phyloP scores from a whole-genome alignment of 1,139 yeast genomes.

The Blastobotrys elegans region DNA sequence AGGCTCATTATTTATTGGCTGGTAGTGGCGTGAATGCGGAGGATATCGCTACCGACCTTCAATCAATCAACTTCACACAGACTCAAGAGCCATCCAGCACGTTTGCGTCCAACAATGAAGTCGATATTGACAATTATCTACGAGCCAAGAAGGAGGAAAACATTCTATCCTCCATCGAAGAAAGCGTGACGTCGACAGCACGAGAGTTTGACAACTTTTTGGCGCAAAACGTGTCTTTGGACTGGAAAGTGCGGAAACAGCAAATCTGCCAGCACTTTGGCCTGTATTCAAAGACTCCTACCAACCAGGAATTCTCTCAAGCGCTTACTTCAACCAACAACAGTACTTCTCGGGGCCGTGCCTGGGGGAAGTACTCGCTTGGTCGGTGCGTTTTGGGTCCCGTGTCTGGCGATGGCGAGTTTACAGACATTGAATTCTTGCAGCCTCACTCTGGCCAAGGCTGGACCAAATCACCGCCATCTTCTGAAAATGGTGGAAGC shows the following conservation, averaged over 20 bases:
- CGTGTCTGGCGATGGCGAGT: slow-evolving; percentile 28
- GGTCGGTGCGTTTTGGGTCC: slow-evolving; percentile 38
- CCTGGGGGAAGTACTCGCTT: slow-evolving; percentile 33
- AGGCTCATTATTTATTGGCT: slow-evolving; percentile 86
- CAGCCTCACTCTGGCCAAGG: slow-evolving; percentile 23
- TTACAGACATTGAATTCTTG: slow-evolving; percentile 30
- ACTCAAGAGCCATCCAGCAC: slow-evolving; percentile 28
- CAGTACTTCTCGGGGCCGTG: slow-evolving; percentile 12
- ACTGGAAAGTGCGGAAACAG: slow-evolving; percentile 77
- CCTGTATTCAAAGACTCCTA: slow-evolving; percentile 26
- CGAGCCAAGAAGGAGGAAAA: slow-evolving; percentile 75
- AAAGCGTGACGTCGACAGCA: slow-evolving; percentile 67
- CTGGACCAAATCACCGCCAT: background rate
- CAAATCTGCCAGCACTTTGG: slow-evolving; percentile 70
- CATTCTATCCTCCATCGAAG: slow-evolving; percentile 78
- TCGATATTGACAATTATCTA: slow-evolving; percentile 37
- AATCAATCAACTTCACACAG: slow-evolving; percentile 29
- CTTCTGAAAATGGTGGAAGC: background rate
- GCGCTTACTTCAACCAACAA: slow-evolving; percentile 8
- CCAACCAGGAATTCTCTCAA: slow-evolving; percentile 1
- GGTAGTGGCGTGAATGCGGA: slow-evolving; percentile 88
- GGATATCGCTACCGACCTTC: slow-evolving; percentile 64
- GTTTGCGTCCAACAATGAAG: slow-evolving; percentile 23
- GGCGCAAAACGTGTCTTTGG: slow-evolving; percentile 65
- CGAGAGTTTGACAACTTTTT: slow-evolving; percentile 78